Percentiles rank a stretch among this genome's conserved stretches.
These are phyloP conservation scores for Sporothrix brasiliensis DNA, from an alignment of 2,329 filamentous ascomycete genomes.

Conservation along the genomic window DNA sequence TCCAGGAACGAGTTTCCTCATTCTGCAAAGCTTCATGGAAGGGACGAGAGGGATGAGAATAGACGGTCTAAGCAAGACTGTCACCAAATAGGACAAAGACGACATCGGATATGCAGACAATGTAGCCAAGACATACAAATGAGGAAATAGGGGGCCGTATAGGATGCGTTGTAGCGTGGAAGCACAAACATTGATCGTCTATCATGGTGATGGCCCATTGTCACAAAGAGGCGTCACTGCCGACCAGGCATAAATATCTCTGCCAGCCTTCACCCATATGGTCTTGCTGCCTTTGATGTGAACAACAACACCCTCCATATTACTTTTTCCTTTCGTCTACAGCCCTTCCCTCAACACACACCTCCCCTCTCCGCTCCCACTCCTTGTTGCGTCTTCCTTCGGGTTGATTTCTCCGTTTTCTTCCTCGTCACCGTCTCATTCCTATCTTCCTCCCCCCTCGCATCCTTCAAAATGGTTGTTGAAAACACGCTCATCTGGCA, in stretches of 20 bases:
- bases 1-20: slow-evolving; percentile 6
- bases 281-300: background rate
- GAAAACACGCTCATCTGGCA: slow-evolving; percentile 25
- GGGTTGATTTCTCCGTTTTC: background rate
- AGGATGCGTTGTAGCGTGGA: background rate
- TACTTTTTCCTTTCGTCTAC: background rate
- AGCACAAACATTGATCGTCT: background rate
- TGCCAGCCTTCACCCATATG: background rate
- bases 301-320: background rate
- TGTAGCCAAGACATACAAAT: background rate
- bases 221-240: slow-evolving; percentile 1
- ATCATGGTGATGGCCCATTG: background rate
- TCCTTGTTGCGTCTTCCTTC: slow-evolving; percentile 3
- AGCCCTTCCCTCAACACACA: background rate
- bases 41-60: background rate
- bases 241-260: slow-evolving; percentile 14
- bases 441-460: background rate
- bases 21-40: slow-evolving; percentile 16
- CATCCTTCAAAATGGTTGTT: background rate
- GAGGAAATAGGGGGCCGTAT: background rate
- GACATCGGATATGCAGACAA: background rate
- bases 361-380: background rate
- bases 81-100: background rate
- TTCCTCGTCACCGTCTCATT: background rate
- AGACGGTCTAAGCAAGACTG: background rate